These are phyloP conservation scores for Cladosporium cucumerinum DNA, from an alignment of 2,329 filamentous ascomycete genomes.

Conservation along the genomic window DNA sequence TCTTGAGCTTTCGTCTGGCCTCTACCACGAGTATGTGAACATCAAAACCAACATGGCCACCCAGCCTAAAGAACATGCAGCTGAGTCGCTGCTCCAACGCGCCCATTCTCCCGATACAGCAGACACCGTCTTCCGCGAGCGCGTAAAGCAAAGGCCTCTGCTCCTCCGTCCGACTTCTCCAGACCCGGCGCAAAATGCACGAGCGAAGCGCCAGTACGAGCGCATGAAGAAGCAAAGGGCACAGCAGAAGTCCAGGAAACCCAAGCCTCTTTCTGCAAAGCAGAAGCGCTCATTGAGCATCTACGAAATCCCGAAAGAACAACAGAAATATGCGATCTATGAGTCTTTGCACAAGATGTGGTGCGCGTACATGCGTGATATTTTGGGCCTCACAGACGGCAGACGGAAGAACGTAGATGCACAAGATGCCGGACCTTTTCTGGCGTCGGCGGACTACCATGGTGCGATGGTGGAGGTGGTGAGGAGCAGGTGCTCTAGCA, in stretches of 20 bases:
- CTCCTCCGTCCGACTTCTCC: constrained; percentile 75
- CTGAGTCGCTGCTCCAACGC: constrained; percentile 64
- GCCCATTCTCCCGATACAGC: constrained; percentile 74
- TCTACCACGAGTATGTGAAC: not conserved
- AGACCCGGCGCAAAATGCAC: constrained; percentile 52
- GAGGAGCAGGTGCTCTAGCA: constrained; percentile 71
- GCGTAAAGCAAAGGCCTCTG: constrained; percentile 77
- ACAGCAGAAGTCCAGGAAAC: constrained; percentile 46
- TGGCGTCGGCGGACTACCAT: constrained; percentile 86
- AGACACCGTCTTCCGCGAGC: constrained; percentile 71
- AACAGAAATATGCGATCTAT: constrained; percentile 72
- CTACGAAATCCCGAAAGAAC: constrained; percentile 67
- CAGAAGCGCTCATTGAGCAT: constrained; percentile 71
- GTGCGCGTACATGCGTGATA: constrained; percentile 78
- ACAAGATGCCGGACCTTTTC: constrained; percentile 63
- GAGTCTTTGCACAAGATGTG: constrained; percentile 74
- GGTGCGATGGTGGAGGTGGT: constrained; percentile 81
- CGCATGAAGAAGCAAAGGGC: constrained; percentile 34
- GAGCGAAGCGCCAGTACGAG: constrained; percentile 42
- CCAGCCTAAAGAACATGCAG: constrained; percentile 30
- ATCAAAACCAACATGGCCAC: constrained; percentile 23
- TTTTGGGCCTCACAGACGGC: constrained; percentile 57
- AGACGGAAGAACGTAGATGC: constrained; percentile 51
- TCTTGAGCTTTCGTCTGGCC: not conserved
- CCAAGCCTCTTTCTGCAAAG: constrained; percentile 70